Evolutionary conservation across 345 rosid genomes (phyloP).

Genomic region (Aquilaria malaccensis): DNA sequence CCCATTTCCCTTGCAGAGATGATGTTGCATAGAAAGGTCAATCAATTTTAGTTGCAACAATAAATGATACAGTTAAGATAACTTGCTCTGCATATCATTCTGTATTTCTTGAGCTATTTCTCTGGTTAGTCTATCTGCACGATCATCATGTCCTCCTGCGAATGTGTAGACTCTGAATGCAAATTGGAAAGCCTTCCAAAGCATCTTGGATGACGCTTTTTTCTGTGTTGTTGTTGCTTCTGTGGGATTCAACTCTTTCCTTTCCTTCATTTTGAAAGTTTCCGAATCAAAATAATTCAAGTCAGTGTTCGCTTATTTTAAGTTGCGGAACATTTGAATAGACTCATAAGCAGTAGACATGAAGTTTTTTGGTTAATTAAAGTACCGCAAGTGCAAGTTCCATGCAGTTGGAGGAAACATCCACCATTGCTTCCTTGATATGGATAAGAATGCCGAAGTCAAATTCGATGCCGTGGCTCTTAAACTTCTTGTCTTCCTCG

Average conservation of each 20-base stretch:
- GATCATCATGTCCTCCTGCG: constrained; percentile 82
- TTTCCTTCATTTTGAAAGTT: constrained; percentile 35
- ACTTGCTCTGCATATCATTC: constrained; percentile 37
- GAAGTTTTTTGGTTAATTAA: not conserved
- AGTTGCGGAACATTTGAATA: not conserved
- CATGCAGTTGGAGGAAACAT: constrained; percentile 83
- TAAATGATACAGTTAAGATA: constrained; percentile 1
- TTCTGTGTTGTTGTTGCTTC: constrained; percentile 17
- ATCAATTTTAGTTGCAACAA: not conserved
- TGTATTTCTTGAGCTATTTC: constrained; percentile 78
- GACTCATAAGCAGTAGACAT: not conserved
- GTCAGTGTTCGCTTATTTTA: not conserved
- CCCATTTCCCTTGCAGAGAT: not conserved
- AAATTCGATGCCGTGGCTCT: constrained; percentile 54
- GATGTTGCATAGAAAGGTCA: constrained; percentile 7
- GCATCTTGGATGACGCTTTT: constrained; percentile 34
- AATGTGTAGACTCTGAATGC: constrained; percentile 73
- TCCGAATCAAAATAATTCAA: not conserved
- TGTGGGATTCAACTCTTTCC: constrained; percentile 39
- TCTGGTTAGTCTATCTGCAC: constrained; percentile 62
- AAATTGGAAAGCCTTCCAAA: constrained; percentile 86
- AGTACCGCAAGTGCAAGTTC: constrained; percentile 69
- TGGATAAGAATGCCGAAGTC: constrained; percentile 62
- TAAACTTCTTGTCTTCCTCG: constrained; percentile 73
- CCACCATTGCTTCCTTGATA: constrained; percentile 81